These are phyloP conservation scores for Pseudopyricularia cyperi DNA, from an alignment of 2,329 filamentous ascomycete genomes.

Conservation along the genomic window DNA sequence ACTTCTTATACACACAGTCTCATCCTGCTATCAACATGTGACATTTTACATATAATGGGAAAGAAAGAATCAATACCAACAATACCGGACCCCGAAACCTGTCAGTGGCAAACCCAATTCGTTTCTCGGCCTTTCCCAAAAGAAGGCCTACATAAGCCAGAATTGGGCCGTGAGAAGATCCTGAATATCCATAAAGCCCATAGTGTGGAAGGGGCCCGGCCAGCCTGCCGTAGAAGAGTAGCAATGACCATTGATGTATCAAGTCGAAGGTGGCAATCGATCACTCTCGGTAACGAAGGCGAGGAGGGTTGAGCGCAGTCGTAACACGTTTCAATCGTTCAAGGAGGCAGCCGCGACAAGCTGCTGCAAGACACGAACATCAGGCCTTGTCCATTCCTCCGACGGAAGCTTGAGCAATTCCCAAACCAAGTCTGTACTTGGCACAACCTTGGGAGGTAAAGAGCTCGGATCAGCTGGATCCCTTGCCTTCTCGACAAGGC, in stretches of 20 bases:
- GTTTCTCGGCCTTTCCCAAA: neutral
- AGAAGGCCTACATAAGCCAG: neutral
- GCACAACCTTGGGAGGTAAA: constrained; percentile 49
- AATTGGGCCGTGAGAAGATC: neutral
- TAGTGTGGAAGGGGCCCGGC: neutral
- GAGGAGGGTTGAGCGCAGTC: neutral
- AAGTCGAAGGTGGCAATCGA: neutral
- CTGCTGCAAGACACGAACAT: constrained; percentile 43
- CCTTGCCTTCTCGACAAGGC: constrained; percentile 53
- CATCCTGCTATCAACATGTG: neutral
- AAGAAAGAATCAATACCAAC: neutral
- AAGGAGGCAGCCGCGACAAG: constrained; percentile 50
- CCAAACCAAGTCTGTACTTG: constrained; percentile 53
- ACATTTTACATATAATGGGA: neutral
- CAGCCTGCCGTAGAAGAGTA: neutral
- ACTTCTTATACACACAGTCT: neutral
- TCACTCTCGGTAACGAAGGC: neutral
- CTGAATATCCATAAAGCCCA: neutral
- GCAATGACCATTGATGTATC: neutral
- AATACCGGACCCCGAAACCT: neutral
- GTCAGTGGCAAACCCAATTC: neutral
- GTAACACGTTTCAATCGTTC: constrained; percentile 15
- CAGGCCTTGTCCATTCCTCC: constrained; percentile 46
- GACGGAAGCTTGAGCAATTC: constrained; percentile 53
- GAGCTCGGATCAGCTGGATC: constrained; percentile 39